Percentiles rank a stretch among this genome's conserved stretches.
Evolutionary conservation across 2,329 filamentous ascomycete genomes (phyloP).

Genomic region (Talaromyces sp.): DNA sequence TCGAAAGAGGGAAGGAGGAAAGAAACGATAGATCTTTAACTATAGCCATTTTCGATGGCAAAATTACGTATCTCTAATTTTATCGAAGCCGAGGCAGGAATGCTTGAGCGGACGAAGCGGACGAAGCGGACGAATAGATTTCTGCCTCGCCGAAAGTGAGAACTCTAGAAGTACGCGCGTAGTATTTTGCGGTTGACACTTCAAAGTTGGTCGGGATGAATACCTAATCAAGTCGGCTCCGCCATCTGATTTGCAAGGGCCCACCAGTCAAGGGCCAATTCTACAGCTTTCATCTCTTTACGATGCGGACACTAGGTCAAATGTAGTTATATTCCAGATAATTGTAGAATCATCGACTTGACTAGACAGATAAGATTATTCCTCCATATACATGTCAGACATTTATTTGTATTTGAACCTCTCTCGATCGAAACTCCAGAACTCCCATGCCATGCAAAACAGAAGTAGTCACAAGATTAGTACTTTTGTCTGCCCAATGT

Average conservation of each 20-base stretch:
- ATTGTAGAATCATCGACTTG: not conserved
- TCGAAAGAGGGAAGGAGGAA: not conserved
- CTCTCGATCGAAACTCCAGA: constrained; percentile 19
- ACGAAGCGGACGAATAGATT: not conserved
- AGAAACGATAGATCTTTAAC: not conserved
- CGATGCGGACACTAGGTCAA: not conserved
- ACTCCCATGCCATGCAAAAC: constrained; percentile 30
- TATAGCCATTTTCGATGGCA: not conserved
- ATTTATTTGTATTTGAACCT: not conserved
- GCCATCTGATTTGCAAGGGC: not conserved
- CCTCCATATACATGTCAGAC: not conserved
- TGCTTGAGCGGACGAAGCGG: not conserved
- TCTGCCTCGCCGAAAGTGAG: not conserved
- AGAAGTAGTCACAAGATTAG: constrained; percentile 36
- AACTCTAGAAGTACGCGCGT: not conserved
- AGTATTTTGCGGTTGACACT: not conserved
- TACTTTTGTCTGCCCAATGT: constrained; percentile 73
- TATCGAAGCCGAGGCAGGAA: not conserved
- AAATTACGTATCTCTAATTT: not conserved
- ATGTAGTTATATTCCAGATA: not conserved
- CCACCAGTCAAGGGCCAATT: not conserved
- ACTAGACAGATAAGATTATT: not conserved
- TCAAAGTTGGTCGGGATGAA: not conserved
- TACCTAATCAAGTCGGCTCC: not conserved
- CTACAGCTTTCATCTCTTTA: not conserved